Conservation (phyloP, 768 basidiomycete genomes). For the Lentinula boryana region DNA sequence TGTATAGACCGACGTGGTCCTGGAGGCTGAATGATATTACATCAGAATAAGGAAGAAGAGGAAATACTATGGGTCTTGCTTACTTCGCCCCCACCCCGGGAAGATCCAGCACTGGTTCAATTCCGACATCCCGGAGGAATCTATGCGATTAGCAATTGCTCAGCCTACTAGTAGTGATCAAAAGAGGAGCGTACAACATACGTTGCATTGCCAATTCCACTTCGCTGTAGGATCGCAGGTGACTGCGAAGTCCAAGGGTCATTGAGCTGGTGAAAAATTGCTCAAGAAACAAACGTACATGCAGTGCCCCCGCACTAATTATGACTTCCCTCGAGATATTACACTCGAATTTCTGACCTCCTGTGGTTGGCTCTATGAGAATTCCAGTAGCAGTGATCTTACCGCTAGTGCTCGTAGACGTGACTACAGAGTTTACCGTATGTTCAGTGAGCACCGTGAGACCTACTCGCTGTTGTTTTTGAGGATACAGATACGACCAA, state of each 20-base stretch:
- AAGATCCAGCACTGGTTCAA: conserved; percentile 12
- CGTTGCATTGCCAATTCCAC: conserved; percentile 13
- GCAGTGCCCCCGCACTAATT: conserved; percentile 9
- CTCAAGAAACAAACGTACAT: conserved; percentile 5
- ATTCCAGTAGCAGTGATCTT: conserved; percentile 10
- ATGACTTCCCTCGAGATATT: conserved; percentile 8
- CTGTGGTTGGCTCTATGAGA: conserved; percentile 1
- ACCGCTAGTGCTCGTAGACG: neutral
- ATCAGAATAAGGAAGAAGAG: neutral
- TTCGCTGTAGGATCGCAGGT: conserved; percentile 11
- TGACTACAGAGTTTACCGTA: conserved; percentile 6
- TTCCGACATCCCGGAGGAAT: conserved; percentile 8
- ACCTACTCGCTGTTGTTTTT: conserved; percentile 3
- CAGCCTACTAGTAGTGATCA: neutral
- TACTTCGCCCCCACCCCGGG: conserved; percentile 15
- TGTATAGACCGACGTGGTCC: conserved; percentile 10
- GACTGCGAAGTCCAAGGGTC: conserved; percentile 2
- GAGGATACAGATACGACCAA: conserved; percentile 13
- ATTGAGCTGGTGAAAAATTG: neutral
- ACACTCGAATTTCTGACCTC: conserved; percentile 2
- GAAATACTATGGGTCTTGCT: neutral
- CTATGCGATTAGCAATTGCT: neutral
- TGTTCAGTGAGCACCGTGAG: conserved; percentile 11
- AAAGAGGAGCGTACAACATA: neutral
- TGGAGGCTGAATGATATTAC: conserved; percentile 9